These are phyloP conservation scores for Trichaptum fuscoviolaceum DNA, from an alignment of 768 basidiomycete genomes.

Conservation along the genomic window DNA sequence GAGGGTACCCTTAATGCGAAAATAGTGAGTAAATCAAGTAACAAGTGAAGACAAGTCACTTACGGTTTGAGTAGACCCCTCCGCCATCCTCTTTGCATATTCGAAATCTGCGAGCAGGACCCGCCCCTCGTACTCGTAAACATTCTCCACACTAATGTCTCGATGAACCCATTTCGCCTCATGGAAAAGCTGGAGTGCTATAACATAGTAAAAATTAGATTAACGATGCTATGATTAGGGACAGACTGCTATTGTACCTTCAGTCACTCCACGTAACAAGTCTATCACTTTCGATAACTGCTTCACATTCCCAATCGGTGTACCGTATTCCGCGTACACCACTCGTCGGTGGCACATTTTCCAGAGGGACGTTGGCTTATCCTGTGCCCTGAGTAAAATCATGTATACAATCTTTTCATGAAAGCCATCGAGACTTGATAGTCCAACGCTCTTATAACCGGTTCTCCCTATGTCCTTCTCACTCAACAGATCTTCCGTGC, in stretches of 20 bases:
- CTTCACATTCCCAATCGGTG: background rate
- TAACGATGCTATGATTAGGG: background rate
- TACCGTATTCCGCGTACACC: background rate
- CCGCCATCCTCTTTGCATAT: background rate
- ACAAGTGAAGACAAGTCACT: background rate
- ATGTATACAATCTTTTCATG: too few relatives aligned
- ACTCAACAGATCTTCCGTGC: background rate
- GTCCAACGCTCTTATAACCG: too few relatives aligned
- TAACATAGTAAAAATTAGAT: background rate
- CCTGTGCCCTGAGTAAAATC: background rate
- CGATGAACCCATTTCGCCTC: background rate
- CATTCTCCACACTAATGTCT: background rate
- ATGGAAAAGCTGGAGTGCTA: background rate
- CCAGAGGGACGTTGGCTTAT: background rate
- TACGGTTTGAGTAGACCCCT: background rate
- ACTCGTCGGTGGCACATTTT: background rate
- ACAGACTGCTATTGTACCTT: background rate
- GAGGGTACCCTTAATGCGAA: too few relatives aligned
- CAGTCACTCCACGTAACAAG: background rate
- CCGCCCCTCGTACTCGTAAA: background rate
- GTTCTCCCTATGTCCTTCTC: background rate
- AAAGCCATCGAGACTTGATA: too few relatives aligned
- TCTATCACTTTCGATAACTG: background rate
- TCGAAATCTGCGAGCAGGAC: background rate
- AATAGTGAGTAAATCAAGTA: too few relatives aligned